Conservation (phyloP, 805 yeast species). For the Vanderwaltozyma tropicalis region DNA sequence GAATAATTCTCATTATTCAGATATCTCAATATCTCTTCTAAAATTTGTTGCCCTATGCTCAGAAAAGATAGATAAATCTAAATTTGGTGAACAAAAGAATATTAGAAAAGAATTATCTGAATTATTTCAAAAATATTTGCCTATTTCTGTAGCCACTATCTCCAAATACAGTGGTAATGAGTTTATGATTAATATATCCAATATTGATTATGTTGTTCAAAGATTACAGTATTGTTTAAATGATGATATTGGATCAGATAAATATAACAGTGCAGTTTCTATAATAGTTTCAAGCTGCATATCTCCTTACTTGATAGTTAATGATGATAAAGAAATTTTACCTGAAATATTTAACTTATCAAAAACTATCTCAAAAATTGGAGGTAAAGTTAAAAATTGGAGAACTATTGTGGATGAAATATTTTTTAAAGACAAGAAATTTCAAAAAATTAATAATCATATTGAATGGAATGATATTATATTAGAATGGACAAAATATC, state of each 20-base stretch:
- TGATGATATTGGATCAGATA: slow-evolving; percentile 37
- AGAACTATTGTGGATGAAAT: slow-evolving; percentile 52
- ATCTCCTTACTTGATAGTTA: slow-evolving; percentile 40
- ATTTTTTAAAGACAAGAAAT: slow-evolving; percentile 40
- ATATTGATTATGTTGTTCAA: slow-evolving; percentile 11
- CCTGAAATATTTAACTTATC: slow-evolving; percentile 37
- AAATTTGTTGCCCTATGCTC: slow-evolving; percentile 43
- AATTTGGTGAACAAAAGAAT: slow-evolving; percentile 52
- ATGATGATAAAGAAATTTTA: slow-evolving; percentile 35
- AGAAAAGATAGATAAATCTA: slow-evolving; percentile 44
- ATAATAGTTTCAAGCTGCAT: slow-evolving; percentile 45
- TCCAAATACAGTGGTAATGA: slow-evolving; percentile 13
- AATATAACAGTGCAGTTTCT: slow-evolving; percentile 38
- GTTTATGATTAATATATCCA: slow-evolving; percentile 4
- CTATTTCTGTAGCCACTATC: slow-evolving; percentile 21
- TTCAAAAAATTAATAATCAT: slow-evolving; percentile 10
- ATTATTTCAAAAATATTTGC: slow-evolving; percentile 30
- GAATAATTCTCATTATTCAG: slow-evolving; percentile 38
- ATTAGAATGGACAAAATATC: slow-evolving; percentile 44
- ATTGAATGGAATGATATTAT: slow-evolving; percentile 46
- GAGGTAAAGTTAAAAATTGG: slow-evolving; percentile 46
- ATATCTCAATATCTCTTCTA: slow-evolving; percentile 43
- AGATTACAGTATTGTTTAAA: slow-evolving; percentile 14
- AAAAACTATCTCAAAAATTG: slow-evolving; percentile 19
- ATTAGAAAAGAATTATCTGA: slow-evolving; percentile 47